Base-by-base conservation (phyloP, 129 eudicot genomes). In the Arctium lappa region DNA sequence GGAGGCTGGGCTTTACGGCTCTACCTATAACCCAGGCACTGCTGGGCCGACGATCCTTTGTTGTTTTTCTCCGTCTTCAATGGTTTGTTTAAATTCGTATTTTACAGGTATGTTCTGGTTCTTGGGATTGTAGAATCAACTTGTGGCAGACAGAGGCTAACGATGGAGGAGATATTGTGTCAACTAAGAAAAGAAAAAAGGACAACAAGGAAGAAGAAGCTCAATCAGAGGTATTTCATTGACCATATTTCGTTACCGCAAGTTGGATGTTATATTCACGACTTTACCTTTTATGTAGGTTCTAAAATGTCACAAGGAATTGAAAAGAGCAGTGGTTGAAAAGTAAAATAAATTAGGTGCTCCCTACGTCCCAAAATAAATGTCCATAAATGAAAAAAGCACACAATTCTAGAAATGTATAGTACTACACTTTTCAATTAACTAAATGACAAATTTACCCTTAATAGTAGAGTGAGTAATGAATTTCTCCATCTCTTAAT, bases 81-180 rank as follows among this genome's bases (percentile, higher is more conserved):
- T n/a, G 37, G 66, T 65, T 65, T 85, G n/a, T 15, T 30, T 27
- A 39, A 8, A 15, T 48, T 69, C 2, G 68, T 60, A 33, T 33
- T 71, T 83, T 42, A 60, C 34, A 93, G 97, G 80, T 93, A 65
- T 93, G 99, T 79, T 93, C 97, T 32, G 99, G 98, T 70, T 93
- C 98, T 16, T 95, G 99, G 99, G 99, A 95, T 84, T 91, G 89
- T 76, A 86, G 89, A 83, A 91, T 95, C 80, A 93, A 91, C 42
- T 80, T 95, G 88, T 95, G 99, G 99, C 88, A 90, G 68, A 86
- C 91, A 42, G 88, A 83, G 36, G 83, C 91, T 37, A 90, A 83
- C 44, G 77, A 82, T 62, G 94, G 84, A 74, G 94, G 86, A 46
- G 89, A 86, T 75, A 11, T 65, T 5, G 93, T 91, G 72, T 90